Evolutionary conservation across 2,329 filamentous ascomycete species (phyloP), one percentile per base, ranked within the genome.

Genomic region (Xylariaceae sp.): DNA sequence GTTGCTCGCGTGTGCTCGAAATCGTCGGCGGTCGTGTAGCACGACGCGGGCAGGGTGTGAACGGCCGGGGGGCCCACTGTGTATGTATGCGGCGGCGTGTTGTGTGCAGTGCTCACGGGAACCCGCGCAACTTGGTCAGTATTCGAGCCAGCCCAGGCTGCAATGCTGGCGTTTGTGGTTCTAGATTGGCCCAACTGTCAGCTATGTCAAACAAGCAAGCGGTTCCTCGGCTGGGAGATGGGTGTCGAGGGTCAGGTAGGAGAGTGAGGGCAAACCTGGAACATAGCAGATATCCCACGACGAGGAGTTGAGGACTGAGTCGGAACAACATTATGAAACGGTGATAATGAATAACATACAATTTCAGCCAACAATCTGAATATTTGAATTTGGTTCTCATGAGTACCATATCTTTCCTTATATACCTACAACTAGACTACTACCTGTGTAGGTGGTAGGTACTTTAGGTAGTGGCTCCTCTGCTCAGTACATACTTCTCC

Each of bases 1-100:
- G 30, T 40, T 3, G 40, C 49, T 8, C 46, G 50, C n/a, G 37
- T 44, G 34, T 53, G 46, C 40, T 34, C 38, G 27, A 34, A 47
- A 41, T 54, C 50, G 24, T 50, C 39, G 17, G 44, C 28, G 0
- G 53, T 56, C 18, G 51, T 55, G 28, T 48, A 53, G 44, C 55
- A 58, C 26, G 46, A 38, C 3, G 28, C 45, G 1, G 55, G 55
- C 11, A 52, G 11, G 5, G 27, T 27, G 9, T 17, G 33, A 18
- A 24, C 18, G 17, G 17, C 16, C 27, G 9, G 7, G 26, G n/a
- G 15, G 38, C 14, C 3, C 23, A n/a, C 14, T 12, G 30, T 13
- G 27, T 6, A 13, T n/a, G 2, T 29, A 15, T 15, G 19, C 14
- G 9, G 34, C 15, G 43, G 19, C 13, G 31, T 36, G 12, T 11